Percentiles rank a stretch among this genome's conserved stretches.
These are phyloP conservation scores for Irpex sp. DNA, from an alignment of 1,284 basidiomycete species.

Conservation along the genomic window DNA sequence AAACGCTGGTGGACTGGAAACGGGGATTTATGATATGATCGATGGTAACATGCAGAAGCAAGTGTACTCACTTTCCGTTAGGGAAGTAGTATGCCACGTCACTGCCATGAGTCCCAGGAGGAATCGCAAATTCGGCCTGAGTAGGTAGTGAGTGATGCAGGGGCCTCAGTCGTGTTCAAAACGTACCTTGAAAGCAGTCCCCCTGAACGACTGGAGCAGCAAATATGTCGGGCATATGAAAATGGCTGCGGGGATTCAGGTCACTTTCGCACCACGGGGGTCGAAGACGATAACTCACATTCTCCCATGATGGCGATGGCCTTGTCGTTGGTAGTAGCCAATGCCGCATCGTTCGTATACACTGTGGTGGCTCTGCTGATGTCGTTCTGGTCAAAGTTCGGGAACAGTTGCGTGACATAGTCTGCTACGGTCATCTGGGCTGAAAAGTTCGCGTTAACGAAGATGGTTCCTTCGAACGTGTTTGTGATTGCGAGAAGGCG, in stretches of 20 bases:
- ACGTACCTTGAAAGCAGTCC: background rate
- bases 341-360: background rate
- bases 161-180: background rate
- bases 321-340: background rate
- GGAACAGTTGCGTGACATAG: slow-evolving; percentile 1
- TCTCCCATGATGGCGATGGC: background rate
- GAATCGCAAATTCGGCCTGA: background rate
- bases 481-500: background rate
- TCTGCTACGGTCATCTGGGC: background rate
- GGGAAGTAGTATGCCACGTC: background rate
- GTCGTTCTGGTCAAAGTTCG: background rate
- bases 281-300: background rate
- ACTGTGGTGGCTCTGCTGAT: background rate
- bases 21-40: background rate
- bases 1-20: background rate
- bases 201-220: background rate
- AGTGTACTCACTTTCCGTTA: background rate
- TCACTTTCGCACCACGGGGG: background rate
- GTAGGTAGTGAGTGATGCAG: background rate
- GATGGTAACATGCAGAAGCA: background rate
- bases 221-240: background rate
- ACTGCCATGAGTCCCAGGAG: background rate
- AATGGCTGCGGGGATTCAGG: background rate
- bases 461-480: background rate
- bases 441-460: background rate